These are phyloP conservation scores for Ustilago hordei DNA, from an alignment of 1,284 basidiomycete species.

Conservation along the genomic window DNA sequence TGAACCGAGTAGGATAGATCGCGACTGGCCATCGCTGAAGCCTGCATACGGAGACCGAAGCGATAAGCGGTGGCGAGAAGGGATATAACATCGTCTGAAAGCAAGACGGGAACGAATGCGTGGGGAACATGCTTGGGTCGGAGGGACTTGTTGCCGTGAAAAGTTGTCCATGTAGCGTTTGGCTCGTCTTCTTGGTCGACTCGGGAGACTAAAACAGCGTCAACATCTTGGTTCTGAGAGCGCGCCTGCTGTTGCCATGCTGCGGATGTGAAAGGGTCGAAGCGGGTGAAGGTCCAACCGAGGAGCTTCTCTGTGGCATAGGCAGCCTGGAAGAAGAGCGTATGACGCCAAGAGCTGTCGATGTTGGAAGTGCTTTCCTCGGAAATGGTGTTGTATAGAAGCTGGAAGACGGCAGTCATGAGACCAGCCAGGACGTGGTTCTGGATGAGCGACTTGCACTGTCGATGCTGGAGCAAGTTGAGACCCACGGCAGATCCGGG, in stretches of 20 bases:
- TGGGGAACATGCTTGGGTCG: conserved; percentile 35
- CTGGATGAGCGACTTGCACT: conserved; percentile 59
- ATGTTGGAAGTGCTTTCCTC: conserved; percentile 16
- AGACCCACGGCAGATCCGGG: conserved; percentile 54
- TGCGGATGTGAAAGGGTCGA: conserved; percentile 42
- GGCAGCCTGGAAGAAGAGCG: conserved; percentile 47
- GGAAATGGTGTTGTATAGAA: conserved; percentile 51
- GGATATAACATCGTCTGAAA: conserved; percentile 50
- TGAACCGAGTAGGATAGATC: conserved; percentile 48
- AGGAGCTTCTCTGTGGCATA: conserved; percentile 54
- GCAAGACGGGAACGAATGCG: conserved; percentile 35
- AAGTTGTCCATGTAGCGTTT: conserved; percentile 5
- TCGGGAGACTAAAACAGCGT: conserved; percentile 20
- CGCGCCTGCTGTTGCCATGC: conserved; percentile 47
- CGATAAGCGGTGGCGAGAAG: conserved; percentile 51
- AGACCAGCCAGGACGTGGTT: conserved; percentile 51
- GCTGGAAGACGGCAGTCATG: conserved; percentile 45
- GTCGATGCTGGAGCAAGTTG: conserved; percentile 50
- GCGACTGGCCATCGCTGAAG: conserved; percentile 23
- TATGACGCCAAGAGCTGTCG: conserved; percentile 22
- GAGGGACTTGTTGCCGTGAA: conserved; percentile 18
- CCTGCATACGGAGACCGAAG: conserved; percentile 31
- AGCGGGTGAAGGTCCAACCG: conserved; percentile 55
- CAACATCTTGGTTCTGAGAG: conserved; percentile 28
- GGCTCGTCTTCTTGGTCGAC: conserved; percentile 40